A percentile compares a stretch with the other conserved stretches of the same genome.
These are phyloP conservation scores for Candida ovalis DNA, from an alignment of 805 yeast genomes.

Conservation along the genomic window DNA sequence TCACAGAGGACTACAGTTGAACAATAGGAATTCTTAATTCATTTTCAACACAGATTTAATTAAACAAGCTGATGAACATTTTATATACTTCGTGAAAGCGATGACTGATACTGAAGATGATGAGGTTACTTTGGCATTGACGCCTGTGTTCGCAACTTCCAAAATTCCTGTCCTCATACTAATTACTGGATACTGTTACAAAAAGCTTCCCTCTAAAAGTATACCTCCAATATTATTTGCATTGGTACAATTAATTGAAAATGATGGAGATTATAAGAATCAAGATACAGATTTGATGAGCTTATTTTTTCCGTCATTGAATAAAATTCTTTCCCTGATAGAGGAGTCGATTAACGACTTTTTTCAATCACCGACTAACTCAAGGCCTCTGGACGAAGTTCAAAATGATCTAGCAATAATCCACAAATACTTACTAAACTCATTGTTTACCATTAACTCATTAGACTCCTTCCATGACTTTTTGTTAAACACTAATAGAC, in stretches of 20 bases:
- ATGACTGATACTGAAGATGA: constrained; percentile 2
- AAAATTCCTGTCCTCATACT: constrained; percentile 48
- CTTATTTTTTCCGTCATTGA: constrained; percentile 24
- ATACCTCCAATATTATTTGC: constrained; percentile 38
- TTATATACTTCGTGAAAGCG: too few relatives aligned
- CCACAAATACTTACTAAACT: constrained; percentile 30
- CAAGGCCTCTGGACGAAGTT: constrained; percentile 5
- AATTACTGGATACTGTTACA: constrained; percentile 43
- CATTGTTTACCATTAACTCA: constrained; percentile 45
- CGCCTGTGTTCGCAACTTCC: constrained; percentile 48
- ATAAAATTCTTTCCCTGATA: constrained; percentile 17
- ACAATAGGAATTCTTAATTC: not conserved
- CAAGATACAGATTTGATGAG: constrained; percentile 12
- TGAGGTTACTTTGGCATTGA: constrained; percentile 21
- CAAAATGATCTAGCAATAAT: constrained; percentile 27
- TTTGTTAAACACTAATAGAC: constrained; percentile 27
- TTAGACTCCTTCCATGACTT: constrained; percentile 45
- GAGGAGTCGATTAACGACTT: constrained; percentile 12
- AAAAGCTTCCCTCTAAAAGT: constrained; percentile 35
- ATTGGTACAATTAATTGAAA: constrained; percentile 40
- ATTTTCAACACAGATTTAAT: not conserved
- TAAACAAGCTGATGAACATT: too few relatives aligned
- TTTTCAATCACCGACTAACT: not conserved
- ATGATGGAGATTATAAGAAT: constrained; percentile 16
- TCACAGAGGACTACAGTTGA: too few relatives aligned